phyloP scores from a whole-genome alignment of 2,329 filamentous ascomycete genomes.

The Hymenoscyphus salicellus region DNA sequence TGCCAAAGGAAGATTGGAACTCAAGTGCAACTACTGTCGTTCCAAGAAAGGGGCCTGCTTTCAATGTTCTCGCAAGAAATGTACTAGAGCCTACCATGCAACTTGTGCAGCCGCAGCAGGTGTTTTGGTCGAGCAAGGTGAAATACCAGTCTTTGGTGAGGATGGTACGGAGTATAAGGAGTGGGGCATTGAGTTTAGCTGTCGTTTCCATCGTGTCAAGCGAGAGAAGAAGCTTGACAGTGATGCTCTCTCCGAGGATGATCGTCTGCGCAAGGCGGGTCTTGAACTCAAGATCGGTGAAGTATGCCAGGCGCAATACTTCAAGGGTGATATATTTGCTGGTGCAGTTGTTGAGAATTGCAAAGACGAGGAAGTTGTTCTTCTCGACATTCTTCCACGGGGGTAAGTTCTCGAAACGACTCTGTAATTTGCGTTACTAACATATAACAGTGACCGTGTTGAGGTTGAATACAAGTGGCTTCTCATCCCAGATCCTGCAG shows the following conservation, averaged over 20 bases:
- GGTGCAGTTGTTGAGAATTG: slow-evolving; percentile 84
- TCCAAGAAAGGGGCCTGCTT: slow-evolving; percentile 95
- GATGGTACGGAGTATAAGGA: slow-evolving; percentile 91
- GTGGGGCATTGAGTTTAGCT: slow-evolving; percentile 88
- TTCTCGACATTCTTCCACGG: slow-evolving; percentile 80
- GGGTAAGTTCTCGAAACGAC: slow-evolving; percentile 55
- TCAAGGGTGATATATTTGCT: slow-evolving; percentile 84
- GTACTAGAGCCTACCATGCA: slow-evolving; percentile 87
- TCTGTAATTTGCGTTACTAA: slow-evolving; percentile 39
- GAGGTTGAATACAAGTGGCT: slow-evolving; percentile 86
- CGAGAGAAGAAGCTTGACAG: slow-evolving; percentile 72
- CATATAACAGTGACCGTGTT: slow-evolving; percentile 58
- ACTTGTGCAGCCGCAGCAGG: slow-evolving; percentile 91
- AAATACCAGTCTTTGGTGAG: slow-evolving; percentile 81
- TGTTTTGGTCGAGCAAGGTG: slow-evolving; percentile 83
- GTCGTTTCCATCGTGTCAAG: slow-evolving; percentile 88
- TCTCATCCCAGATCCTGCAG: slow-evolving; percentile 66
- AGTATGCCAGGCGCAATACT: slow-evolving; percentile 81
- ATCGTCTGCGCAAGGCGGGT: slow-evolving; percentile 66
- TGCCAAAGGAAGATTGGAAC: slow-evolving; percentile 79
- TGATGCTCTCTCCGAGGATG: slow-evolving; percentile 66
- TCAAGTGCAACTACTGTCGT: slow-evolving; percentile 93
- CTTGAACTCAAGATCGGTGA: slow-evolving; percentile 67
- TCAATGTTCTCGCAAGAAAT: slow-evolving; percentile 94
- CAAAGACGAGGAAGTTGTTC: slow-evolving; percentile 67